These are phyloP conservation scores for Candida fluviatilis DNA, from an alignment of 805 yeast species.

Conservation along the genomic window DNA sequence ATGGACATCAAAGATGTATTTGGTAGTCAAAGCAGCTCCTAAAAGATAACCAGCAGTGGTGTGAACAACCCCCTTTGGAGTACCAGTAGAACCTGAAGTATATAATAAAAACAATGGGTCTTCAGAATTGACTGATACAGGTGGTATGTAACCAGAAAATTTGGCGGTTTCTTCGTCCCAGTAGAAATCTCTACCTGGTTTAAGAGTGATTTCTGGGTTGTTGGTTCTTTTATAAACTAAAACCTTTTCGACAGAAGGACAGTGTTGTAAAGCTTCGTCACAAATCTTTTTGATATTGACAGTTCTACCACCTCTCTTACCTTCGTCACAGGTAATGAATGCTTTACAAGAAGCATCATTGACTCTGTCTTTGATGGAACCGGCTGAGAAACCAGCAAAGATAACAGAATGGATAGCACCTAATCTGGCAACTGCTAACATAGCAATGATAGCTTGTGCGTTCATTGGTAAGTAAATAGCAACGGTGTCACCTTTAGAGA, in stretches of 20 bases:
- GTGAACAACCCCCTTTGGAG: slow-evolving; percentile 85
- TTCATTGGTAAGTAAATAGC: slow-evolving; percentile 87
- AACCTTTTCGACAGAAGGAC: slow-evolving; percentile 66
- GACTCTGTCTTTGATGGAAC: slow-evolving; percentile 67
- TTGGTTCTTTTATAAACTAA: slow-evolving; percentile 75
- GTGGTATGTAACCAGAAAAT: slow-evolving; percentile 67
- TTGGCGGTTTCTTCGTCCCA: slow-evolving; percentile 70
- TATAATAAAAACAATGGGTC: slow-evolving; percentile 78
- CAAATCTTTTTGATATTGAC: slow-evolving; percentile 78
- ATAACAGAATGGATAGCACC: slow-evolving; percentile 86
- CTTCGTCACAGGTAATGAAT: slow-evolving; percentile 78
- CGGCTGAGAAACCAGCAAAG: slow-evolving; percentile 79
- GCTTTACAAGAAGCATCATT: slow-evolving; percentile 68
- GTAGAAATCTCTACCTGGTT: slow-evolving; percentile 62
- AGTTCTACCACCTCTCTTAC: slow-evolving; percentile 78
- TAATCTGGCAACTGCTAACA: slow-evolving; percentile 73
- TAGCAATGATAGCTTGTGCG: slow-evolving; percentile 70
- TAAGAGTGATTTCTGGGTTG: slow-evolving; percentile 47
- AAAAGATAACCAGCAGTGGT: slow-evolving; percentile 75
- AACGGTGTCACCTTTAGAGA: slow-evolving; percentile 78
- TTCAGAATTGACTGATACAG: slow-evolving; percentile 72
- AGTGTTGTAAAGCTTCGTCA: slow-evolving; percentile 68
- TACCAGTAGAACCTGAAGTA: slow-evolving; percentile 86
- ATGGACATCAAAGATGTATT: slow-evolving; percentile 74
- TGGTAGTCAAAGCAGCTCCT: slow-evolving; percentile 69